Evolutionary conservation across 768 basidiomycete genomes (phyloP).

Genomic region (Collybia sordida): DNA sequence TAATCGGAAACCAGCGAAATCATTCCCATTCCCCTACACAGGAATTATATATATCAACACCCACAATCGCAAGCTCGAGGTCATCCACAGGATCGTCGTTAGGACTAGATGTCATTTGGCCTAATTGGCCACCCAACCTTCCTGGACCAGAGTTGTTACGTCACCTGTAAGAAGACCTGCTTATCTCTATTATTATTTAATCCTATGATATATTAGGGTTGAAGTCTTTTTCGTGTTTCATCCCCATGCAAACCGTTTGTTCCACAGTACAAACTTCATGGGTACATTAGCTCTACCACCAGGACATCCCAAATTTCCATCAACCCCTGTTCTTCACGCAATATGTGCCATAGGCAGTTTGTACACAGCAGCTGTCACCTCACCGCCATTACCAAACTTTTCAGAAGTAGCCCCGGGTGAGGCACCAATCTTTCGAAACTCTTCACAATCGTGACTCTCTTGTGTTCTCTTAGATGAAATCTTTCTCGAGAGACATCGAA

Average conservation of each 20-base stretch:
- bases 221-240: conserved; percentile 81
- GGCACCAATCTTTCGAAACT: conserved; percentile 8
- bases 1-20: conserved; percentile 11
- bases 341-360: conserved; percentile 80
- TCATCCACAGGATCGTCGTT: conserved; percentile 15
- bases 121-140: conserved; percentile 62
- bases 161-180: conserved; percentile 53
- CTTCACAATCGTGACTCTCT: not conserved
- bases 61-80: conserved; percentile 8
- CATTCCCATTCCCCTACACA: conserved; percentile 25
- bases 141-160: conserved; percentile 62
- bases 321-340: conserved; percentile 73
- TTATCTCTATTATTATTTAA: not conserved
- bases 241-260: conserved; percentile 68
- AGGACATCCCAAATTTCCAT: conserved; percentile 72
- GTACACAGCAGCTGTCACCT: conserved; percentile 68
- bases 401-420: conserved; percentile 46
- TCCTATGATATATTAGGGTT: conserved; percentile 39
- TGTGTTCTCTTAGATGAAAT: conserved; percentile 44
- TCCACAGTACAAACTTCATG: conserved; percentile 69
- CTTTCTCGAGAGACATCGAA: conserved; percentile 45
- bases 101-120: conserved; percentile 44
- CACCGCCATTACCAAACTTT: conserved; percentile 52
- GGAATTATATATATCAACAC: conserved; percentile 14
- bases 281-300: conserved; percentile 63